Base-by-base conservation (phyloP, 139 green algal species). In the Yamagishiella unicocca region DNA sequence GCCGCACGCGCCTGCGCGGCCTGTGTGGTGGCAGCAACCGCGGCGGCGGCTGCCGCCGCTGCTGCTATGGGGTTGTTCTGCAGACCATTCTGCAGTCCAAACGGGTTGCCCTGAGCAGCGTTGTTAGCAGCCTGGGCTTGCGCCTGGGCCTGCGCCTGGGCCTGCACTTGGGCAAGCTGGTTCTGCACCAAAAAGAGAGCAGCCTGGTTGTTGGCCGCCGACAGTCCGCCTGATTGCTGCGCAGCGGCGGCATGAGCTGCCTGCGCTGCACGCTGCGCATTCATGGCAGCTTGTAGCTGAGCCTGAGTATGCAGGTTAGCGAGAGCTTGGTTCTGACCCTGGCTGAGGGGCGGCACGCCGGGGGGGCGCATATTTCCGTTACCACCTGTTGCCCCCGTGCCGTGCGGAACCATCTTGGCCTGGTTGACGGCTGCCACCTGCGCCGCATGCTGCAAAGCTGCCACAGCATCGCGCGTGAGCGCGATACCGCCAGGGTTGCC, bases 51-150 rank as follows among this genome's bases (percentile, higher is more conserved):
- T 7, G 82, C 82, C 0, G 82, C 82, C 9, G 82, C 82, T 0
- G 82, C 82, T 0, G 82, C 82, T 25, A 87, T 80, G 33, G 82
- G 67, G 46, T 87, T 87, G 68, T 87, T 87, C 53, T 87, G 82
- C 67, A 87, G 82, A 7, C 66, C 66, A 29, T 87, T 87, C 67
- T 87, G 81, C 45, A 87, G 45, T 10, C 66, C 66, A n/a, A 55
- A 87, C 5, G 82, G 24, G 35, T 80, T 77, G 8, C 42, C 38
- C 66, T 87, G 81, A 2, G 55, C 62, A 29, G 81, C 81, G 43
- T 87, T 87, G 82, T 71, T 80, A 17, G 37, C 67, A 5, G 67
- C 82, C 50, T 87, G 82, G 2, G 82, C 82, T 42, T 87, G 82
- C 24, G 82, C n/a, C n/a, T n/a, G n/a, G n/a, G n/a, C n/a, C n/a